Base-by-base conservation (phyloP, 225 moss, liverwort and hornwort species). In the Straminergon stramineum region DNA sequence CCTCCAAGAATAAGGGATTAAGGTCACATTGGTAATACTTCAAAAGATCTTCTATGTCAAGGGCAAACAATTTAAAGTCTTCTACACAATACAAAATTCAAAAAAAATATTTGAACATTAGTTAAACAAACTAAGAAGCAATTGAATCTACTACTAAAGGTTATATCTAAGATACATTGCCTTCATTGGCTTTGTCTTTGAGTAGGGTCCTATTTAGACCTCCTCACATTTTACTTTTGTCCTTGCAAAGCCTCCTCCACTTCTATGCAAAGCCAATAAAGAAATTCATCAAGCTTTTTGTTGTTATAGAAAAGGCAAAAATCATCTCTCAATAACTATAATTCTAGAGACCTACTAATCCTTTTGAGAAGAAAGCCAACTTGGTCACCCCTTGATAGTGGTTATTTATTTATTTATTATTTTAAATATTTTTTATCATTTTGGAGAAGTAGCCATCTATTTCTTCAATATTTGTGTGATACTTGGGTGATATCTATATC, bases 1-100 rank as follows among this genome's bases (percentile, higher is more conserved):
- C 5, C 5, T 43, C 9, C 0, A 26, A 8, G 5, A 3, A 41
- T 13, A 71, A 24, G 8, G 24, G 1, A 1, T 43, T 43, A 9
- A 73, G 2, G 5, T 41, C 3, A 43, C 26, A 27, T 71, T 71
- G 15, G 9, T 41, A 43, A 48, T 2, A 48, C 48, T 31, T 48
- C 32, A 51, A 32, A 76, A 32, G 20, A 76, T 52, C 13, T 2
- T 52, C 4, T 21, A 20, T 32, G 5, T 21, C 12, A 18, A 13
- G 8, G 21, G 8, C 5, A 34, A 32, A 32, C 0, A 34, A 11
- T 52, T 32, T 32, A 52, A 15, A 73, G 0, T 43, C 27, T 73
- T 27, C 27, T 43, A 73, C 0, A 2, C 9, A 73, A 43, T 27
- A 73, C 5, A 27, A 51, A 20, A 12, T 52, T 31, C 11, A 75